These are phyloP conservation scores for Camellia granthamiana DNA, from an alignment of 148 eudicot genomes.

Conservation along the genomic window DNA sequence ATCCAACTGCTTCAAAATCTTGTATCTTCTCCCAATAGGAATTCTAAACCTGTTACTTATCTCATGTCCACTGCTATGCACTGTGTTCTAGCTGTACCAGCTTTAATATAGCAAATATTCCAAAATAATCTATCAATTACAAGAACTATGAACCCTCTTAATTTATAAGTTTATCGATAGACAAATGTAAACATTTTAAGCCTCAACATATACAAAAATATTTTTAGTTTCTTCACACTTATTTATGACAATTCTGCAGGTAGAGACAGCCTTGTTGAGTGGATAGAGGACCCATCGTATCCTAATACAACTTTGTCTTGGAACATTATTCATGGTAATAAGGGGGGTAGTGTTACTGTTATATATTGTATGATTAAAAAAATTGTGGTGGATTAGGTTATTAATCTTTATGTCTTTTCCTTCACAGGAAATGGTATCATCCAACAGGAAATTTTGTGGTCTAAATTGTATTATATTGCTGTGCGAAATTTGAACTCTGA, in stretches of 20 bases:
- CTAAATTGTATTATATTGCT: constrained; percentile 49
- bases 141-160: not conserved
- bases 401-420: constrained; percentile 10
- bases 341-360: not conserved
- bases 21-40: too few species aligned
- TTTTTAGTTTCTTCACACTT: not conserved
- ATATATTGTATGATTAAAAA: not conserved
- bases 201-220: too few species aligned
- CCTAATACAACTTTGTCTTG: constrained; percentile 53
- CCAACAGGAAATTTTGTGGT: constrained; percentile 31
- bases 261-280: constrained; percentile 36
- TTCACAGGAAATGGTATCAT: constrained; percentile 46
- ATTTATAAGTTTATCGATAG: not conserved
- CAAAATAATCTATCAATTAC: not conserved
- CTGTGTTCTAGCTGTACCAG: not conserved
- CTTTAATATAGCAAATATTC: not conserved
- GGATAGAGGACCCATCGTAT: constrained; percentile 50
- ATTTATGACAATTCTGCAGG: constrained; percentile 27
- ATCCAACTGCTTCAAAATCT: too few species aligned
- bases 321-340: constrained; percentile 51
- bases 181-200: not conserved
- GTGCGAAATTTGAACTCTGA: constrained; percentile 53
- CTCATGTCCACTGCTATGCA: not conserved
- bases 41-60: too few species aligned
- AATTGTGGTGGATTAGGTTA: not conserved